Evolutionary conservation across 169 alveolate genomes (phyloP).

Genomic region (Eimeria zaria): DNA sequence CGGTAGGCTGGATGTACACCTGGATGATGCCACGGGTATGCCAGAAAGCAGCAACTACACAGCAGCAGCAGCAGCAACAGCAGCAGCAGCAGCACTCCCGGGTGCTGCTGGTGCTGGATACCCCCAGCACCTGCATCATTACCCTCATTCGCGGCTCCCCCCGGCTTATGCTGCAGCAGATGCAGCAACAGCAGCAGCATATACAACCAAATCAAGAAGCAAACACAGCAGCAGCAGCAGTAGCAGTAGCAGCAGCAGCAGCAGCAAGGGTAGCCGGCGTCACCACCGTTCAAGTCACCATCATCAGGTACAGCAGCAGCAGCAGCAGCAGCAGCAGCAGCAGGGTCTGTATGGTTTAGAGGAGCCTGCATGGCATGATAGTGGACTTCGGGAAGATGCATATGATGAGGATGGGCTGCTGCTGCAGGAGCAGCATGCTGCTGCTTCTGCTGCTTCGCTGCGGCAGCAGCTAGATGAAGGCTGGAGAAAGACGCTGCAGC

Average conservation of each 20-base stretch:
- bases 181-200: not conserved
- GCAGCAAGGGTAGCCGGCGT: not conserved
- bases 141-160: not conserved
- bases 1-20: not conserved
- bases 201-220: not conserved
- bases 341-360: not conserved
- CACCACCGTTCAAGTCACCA: not conserved
- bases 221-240: conserved; percentile 1
- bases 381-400: not conserved
- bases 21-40: not conserved
- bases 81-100: too few species aligned
- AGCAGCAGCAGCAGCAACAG: not conserved
- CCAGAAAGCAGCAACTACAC: not conserved
- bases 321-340: not conserved
- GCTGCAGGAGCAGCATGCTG: not conserved
- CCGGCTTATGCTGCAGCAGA: not conserved
- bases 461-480: conserved; percentile 59
- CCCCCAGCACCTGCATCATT: not conserved
- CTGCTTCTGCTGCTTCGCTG: conserved; percentile 9
- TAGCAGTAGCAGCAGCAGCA: conserved; percentile 14
- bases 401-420: not conserved
- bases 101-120: not conserved
- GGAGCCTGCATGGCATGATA: not conserved
- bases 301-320: not conserved
- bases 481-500: conserved; percentile 13